Evolutionary conservation across 345 rosid genomes (phyloP).

Genomic region (Moricandia moricandioides): DNA sequence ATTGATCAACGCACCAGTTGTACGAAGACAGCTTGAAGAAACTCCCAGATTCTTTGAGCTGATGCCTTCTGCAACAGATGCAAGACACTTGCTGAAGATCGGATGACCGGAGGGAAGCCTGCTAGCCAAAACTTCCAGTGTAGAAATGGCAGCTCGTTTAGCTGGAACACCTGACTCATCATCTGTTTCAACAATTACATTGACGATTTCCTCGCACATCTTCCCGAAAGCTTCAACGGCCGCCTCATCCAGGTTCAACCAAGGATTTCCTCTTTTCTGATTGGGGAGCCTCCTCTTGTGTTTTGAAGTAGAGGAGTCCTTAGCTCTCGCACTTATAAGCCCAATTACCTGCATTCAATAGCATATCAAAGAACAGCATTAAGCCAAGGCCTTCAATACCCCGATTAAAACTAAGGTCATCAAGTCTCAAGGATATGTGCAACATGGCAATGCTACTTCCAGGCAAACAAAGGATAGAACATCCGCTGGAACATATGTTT

Average conservation of each 20-base stretch:
- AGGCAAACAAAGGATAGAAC: conserved; percentile 4
- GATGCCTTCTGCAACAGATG: conserved; percentile 58
- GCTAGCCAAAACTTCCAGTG: conserved; percentile 70
- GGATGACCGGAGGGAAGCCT: conserved; percentile 65
- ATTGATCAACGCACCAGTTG: conserved; percentile 71
- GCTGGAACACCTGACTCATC: conserved; percentile 53
- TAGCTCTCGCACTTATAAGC: conserved; percentile 64
- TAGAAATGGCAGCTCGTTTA: conserved; percentile 67
- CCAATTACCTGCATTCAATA: conserved; percentile 61
- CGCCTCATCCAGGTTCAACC: conserved; percentile 59
- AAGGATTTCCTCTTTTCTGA: conserved; percentile 35
- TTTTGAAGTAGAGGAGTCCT: conserved; percentile 49
- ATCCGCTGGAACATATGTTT: not conserved
- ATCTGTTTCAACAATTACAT: conserved; percentile 48
- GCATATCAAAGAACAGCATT: conserved; percentile 1
- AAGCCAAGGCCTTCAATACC: not conserved
- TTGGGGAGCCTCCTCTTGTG: conserved; percentile 40
- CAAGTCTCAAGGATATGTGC: not conserved
- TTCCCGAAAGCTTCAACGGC: conserved; percentile 51
- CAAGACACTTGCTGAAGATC: conserved; percentile 67
- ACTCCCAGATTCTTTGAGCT: conserved; percentile 52
- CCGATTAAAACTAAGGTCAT: not conserved
- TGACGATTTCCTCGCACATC: conserved; percentile 69
- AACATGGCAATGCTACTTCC: not conserved
- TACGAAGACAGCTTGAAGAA: conserved; percentile 74